These are phyloP conservation scores for Citrullus amarus DNA, from an alignment of 306 rosid species.

Conservation along the genomic window DNA sequence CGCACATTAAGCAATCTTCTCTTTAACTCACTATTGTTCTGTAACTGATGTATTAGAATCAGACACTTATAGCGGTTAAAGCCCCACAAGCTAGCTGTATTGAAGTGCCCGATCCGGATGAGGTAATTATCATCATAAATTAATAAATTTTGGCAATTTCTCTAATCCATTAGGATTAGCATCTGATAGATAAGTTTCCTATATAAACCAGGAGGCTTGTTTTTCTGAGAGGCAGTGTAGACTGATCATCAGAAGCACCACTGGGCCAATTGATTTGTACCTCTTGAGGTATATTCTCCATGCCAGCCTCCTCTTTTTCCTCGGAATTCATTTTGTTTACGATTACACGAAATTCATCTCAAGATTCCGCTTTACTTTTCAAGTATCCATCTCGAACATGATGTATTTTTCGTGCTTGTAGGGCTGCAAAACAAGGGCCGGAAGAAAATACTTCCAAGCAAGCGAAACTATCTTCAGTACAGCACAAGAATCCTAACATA, in stretches of 20 bases:
- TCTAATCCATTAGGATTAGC: not conserved
- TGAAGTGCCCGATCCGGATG: conserved; percentile 83
- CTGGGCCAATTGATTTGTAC: conserved; percentile 60
- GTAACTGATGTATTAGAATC: conserved; percentile 32
- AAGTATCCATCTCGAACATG: not conserved
- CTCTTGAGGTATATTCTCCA: conserved; percentile 46
- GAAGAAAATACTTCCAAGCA: not conserved
- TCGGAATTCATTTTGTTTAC: not conserved
- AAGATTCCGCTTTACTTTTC: not conserved
- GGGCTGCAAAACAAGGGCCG: not conserved
- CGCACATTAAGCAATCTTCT: not conserved
- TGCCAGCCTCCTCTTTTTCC: conserved; percentile 8
- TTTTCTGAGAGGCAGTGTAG: conserved; percentile 49
- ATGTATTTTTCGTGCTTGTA: not conserved
- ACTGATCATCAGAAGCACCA: conserved; percentile 60
- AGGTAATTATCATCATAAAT: conserved; percentile 34
- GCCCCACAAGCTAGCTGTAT: conserved; percentile 68
- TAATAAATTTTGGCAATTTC: conserved; percentile 18
- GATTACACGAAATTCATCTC: not conserved
- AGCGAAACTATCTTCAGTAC: conserved; percentile 9
- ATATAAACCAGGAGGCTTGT: conserved; percentile 40
- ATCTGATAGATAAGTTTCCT: conserved; percentile 20
- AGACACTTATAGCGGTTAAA: conserved; percentile 58
- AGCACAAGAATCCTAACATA: conserved; percentile 12
- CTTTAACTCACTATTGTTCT: conserved; percentile 18